Conservation (phyloP, 371 early-diverging fungal species). For the Apophysomyces variabilis region DNA sequence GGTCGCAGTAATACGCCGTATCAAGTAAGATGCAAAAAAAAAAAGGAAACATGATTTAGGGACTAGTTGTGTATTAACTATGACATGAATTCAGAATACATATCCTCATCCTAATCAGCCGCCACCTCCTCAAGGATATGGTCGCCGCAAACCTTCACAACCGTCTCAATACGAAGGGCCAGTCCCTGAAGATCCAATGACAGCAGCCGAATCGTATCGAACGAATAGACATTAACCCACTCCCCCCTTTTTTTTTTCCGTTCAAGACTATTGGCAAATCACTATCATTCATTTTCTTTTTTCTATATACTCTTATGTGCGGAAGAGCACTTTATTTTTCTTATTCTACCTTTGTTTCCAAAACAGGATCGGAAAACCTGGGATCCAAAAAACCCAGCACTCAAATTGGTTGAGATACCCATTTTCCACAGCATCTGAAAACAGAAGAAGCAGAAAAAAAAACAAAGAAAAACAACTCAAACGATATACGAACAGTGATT, state of each 20-base stretch:
- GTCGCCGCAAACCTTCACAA: constrained; percentile 3
- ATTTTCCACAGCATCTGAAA: background rate
- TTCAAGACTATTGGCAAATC: constrained; percentile 1
- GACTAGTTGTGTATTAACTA: background rate
- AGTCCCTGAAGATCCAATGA: constrained; percentile 33
- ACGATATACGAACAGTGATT: too few relatives aligned
- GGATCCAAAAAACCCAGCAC: background rate
- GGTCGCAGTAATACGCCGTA: constrained; percentile 1
- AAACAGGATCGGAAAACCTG: constrained; percentile 3
- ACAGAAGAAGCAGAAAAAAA: background rate
- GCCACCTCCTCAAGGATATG: background rate
- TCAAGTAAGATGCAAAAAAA: background rate
- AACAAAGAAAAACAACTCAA: too few relatives aligned
- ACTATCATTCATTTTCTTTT: constrained; percentile 3
- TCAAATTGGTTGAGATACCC: too few relatives aligned
- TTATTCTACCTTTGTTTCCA: background rate
- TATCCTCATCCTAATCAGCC: constrained; percentile 4
- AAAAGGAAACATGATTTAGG: background rate
- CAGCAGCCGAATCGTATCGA: constrained; percentile 34
- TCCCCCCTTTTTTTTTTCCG: constrained; percentile 9
- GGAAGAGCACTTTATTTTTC: background rate
- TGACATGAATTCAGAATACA: background rate
- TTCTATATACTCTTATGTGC: background rate
- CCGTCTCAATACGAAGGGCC: constrained; percentile 21
- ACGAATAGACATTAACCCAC: constrained; percentile 27